Evolutionary conservation across 2,329 filamentous ascomycete species (phyloP).

Genomic region (Venturia effusa): DNA sequence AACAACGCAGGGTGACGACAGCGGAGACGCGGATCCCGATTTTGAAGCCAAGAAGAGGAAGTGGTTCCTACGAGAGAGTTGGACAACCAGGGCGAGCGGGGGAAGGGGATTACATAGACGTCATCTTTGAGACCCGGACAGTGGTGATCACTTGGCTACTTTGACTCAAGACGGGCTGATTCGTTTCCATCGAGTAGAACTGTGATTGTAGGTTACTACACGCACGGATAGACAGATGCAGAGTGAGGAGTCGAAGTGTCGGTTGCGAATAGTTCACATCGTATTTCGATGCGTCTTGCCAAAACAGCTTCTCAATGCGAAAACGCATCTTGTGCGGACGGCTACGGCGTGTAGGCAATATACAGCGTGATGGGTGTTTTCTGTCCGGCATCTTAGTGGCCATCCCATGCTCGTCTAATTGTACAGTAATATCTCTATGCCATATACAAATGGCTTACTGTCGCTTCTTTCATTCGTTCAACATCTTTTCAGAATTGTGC

Average conservation of each 20-base stretch:
- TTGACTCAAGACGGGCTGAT: conserved; percentile 25
- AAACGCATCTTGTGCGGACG: not conserved
- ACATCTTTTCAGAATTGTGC: not conserved
- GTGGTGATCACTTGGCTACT: conserved; percentile 22
- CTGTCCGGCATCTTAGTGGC: not conserved
- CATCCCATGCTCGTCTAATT: not conserved
- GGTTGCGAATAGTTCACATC: too few relatives aligned
- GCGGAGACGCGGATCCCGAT: not conserved
- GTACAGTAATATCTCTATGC: not conserved
- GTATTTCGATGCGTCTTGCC: too few relatives aligned
- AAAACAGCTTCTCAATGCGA: too few relatives aligned
- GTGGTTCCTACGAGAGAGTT: conserved; percentile 18
- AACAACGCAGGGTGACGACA: conserved; percentile 13
- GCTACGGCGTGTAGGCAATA: not conserved
- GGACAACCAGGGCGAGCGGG: conserved; percentile 22
- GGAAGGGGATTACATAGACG: conserved; percentile 21
- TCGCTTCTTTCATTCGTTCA: not conserved
- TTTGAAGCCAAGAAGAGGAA: conserved; percentile 15
- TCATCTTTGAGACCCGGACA: conserved; percentile 22
- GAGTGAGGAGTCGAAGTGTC: too few relatives aligned
- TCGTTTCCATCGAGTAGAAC: conserved; percentile 15
- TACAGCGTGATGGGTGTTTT: not conserved
- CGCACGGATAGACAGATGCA: too few relatives aligned
- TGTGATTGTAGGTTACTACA: not conserved
- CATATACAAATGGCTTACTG: not conserved